Percentiles rank a stretch among this genome's conserved stretches.
phyloP scores from a whole-genome alignment of 129 eudicot species.

The Sambucus nigra region DNA sequence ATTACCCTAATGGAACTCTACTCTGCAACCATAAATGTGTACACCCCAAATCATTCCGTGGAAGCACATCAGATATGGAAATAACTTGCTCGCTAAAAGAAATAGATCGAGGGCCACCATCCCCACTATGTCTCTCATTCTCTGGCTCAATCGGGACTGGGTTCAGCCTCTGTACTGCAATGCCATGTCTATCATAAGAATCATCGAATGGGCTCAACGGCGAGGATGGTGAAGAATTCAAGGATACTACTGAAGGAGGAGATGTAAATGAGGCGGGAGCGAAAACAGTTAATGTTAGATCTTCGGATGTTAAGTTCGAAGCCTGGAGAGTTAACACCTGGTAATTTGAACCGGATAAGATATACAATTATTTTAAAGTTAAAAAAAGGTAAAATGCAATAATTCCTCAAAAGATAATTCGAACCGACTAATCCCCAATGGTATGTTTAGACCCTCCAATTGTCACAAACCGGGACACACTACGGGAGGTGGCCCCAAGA shows the following conservation, averaged over 20 bases:
- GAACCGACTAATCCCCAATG: no score
- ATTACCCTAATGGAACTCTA: constrained; percentile 90
- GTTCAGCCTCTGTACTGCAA: constrained; percentile 19
- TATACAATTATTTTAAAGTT: constrained; percentile 1
- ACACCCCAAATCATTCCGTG: constrained; percentile 70
- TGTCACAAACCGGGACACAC: no score
- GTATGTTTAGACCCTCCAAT: no score
- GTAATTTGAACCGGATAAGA: constrained; percentile 9
- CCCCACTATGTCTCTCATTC: constrained; percentile 24
- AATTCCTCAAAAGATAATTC: no score
- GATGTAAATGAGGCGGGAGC: constrained; percentile 88
- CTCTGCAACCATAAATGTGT: constrained; percentile 96
- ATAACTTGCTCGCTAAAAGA: constrained; percentile 40
- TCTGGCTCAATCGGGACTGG: constrained; percentile 22
- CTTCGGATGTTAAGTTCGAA: constrained; percentile 85
- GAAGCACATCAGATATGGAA: constrained; percentile 62
- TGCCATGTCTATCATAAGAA: constrained; percentile 23
- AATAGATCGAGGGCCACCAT: constrained; percentile 31
- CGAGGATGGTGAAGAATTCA: constrained; percentile 58
- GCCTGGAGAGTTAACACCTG: constrained; percentile 97
- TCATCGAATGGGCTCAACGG: constrained; percentile 39
- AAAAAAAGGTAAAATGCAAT: no score
- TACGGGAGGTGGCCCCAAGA: no score
- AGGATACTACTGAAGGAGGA: constrained; percentile 65
- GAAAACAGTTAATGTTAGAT: constrained; percentile 78